Evolutionary conservation across 345 rosid genomes (phyloP), one percentile per base, ranked within the genome.

Genomic region (Brassica cretica): DNA sequence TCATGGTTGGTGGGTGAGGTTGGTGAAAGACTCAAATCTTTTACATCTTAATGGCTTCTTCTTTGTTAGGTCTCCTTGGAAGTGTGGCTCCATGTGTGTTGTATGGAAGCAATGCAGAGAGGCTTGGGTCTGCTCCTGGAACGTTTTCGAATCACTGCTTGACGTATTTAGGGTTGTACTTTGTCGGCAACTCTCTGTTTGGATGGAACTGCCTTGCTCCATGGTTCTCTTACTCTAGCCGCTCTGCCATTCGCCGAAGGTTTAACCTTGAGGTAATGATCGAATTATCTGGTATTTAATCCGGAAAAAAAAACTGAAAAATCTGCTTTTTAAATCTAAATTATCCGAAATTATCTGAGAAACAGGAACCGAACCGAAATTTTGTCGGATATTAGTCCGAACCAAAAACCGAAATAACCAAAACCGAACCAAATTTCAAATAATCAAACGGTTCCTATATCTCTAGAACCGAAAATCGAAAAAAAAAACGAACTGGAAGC

Each of bases 181-280:
- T 94, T 82, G 80, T 94, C 3, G 97, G 96, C 33, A 85, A 84
- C 8, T 76, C 85, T 41, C 44, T 88, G 64, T 89, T 85, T 63
- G 90, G 98, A 9, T 78, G 90, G 88, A 94, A 92, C 76, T 89
- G 88, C 59, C 85, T 94, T 51, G 98, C 97, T 35, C 98, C 98
- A n/a, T 91, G 89, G 85, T 89, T 87, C 82, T 92, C 98, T 16
- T 87, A 82, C 69, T 83, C 87, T 25, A 87, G 76, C 78, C 98
- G 98, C 53, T 82, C 91, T 1, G 91, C 93, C 9, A 88, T 91
- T 30, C 95, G 98, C 11, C 78, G 86, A 29, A 89, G 84, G 85
- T 94, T 91, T 71, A 94, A 94, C 85, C 86, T 94, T n/a, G 98
- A 92, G 98, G 98, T 80, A 46, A 41, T 41, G 49, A 7, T 32